Evolutionary conservation across 441 rosid genomes (phyloP).

Genomic region (Lepidium campestre): DNA sequence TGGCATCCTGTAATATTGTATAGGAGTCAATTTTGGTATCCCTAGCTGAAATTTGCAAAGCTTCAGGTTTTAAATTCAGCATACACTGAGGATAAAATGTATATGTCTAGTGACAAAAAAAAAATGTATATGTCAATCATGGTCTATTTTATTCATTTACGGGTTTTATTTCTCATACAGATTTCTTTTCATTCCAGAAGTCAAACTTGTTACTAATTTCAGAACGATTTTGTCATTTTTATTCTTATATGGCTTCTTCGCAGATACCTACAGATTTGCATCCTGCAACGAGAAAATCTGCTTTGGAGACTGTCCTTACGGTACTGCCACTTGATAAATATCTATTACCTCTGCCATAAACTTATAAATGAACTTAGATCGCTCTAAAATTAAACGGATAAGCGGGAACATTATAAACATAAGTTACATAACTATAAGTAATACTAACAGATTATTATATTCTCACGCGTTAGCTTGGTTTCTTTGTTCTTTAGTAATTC

Average conservation of each 20-base stretch:
- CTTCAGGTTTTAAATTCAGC: neutral
- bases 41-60: neutral
- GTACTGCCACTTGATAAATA: constrained; percentile 34
- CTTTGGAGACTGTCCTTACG: constrained; percentile 97
- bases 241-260: constrained; percentile 14
- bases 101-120: no score
- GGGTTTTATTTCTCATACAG: neutral
- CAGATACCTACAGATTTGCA: constrained; percentile 96
- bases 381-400: neutral
- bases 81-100: neutral
- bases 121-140: neutral
- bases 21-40: neutral
- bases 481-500: neutral
- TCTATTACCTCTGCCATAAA: constrained; percentile 1
- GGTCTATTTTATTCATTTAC: neutral
- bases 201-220: neutral
- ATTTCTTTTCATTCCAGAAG: neutral
- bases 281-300: constrained; percentile 87
- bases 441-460: neutral
- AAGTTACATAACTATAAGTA: neutral
- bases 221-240: neutral
- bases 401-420: neutral
- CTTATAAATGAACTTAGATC: neutral
- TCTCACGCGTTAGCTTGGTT: neutral
- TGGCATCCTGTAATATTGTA: neutral